Evolutionary conservation across 169 alveolate genomes (phyloP), one percentile per base, ranked within the genome.

Genomic region (Plasmodium gallinaceum): DNA sequence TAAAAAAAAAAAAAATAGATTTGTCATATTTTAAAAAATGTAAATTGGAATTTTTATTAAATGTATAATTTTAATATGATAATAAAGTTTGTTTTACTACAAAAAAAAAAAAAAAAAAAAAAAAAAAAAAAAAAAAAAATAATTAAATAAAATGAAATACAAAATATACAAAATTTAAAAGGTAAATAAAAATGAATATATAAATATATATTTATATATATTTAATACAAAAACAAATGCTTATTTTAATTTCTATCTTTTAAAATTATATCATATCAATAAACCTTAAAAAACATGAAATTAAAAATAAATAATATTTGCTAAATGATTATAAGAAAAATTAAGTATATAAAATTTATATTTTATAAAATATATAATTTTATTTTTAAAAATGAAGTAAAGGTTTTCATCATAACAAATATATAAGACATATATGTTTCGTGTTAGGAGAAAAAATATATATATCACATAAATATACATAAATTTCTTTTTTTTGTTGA

Each of bases 21-120:
- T 68, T 80, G 51, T 52, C 52, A 37, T 68, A 80, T 51, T 80
- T 80, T 46, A 73, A 54, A 68, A 80, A 68, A 62, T 73, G 52
- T 7, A 80, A 42, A 46, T 24, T 80, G 16, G 90, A 80, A 39
- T 51, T 37, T 69, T 20, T 80, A 42, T 51, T 80, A 6, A 58
- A 80, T 42, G 43, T 74, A 74, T 69, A 46, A 46, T 69, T 46
- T 20, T 32, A 37, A 7, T 2, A 61, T 24, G 60, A 69, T 10
- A 20, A n/a, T 10, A 48, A 70, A 26, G 78, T 45, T 22, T n/a
- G 0, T 54, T 54, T 54, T 54, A 16, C 20, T 54, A 10, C 45
- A 46, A 24, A 74, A 60, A 42, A 74, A 54, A 57, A 58, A 42
- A 58, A 74, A n/a, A 57, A 74, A 72, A 72, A 73, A 52, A 73